Base-by-base conservation (phyloP, 441 rosid genomes). In the Erodium texanum region DNA sequence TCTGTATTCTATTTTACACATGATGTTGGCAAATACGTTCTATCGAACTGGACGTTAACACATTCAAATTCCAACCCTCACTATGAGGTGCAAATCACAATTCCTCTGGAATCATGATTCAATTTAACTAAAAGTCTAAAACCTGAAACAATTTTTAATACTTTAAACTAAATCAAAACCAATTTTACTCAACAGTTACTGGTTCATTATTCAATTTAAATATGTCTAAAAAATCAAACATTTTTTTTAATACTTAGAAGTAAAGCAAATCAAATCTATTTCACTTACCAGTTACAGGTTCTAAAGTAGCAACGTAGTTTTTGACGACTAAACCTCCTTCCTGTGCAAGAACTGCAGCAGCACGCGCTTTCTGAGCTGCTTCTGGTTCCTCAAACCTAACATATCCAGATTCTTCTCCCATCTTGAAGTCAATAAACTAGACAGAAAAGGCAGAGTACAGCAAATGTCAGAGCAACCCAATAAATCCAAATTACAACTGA, bases 311-410 rank as follows among this genome's bases (percentile, higher is more conserved):
- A 41, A 87, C 64, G 43, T 79, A 92, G 75, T 89, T 94, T 80
- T 94, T 94, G 79, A 94, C 94, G 0, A 71, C 11, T 64, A 94
- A 73, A 58, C 98, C 98, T 29, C 86, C 97, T 82, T 88, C 94
- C 76, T 85, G 76, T 66, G 97, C 85, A 70, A 92, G 80, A 62
- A 86, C 98, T 24, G 96, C 98, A 66, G 96, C 97, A 68, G 97
- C 96, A 41, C 96, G 96, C 67, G 98, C 98, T 71, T 88, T 94
- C 73, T 89, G 97, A 24, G 92, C 86, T 72, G 78, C 97, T 79
- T 92, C 98, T 61, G 99, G 90, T 77, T 78, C 81, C 62, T 89
- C 96, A 77, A 89, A 94, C 80, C 99, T 74, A 67, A 89, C 73
- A 71, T 83, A 86, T 61, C 99, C 99, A 0, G 88, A 84, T 36